A percentile compares a stretch with the other conserved stretches of the same genome.
Conservation (phyloP, 495 filamentous ascomycete species). For the Corynascus novoguineensis region DNA sequence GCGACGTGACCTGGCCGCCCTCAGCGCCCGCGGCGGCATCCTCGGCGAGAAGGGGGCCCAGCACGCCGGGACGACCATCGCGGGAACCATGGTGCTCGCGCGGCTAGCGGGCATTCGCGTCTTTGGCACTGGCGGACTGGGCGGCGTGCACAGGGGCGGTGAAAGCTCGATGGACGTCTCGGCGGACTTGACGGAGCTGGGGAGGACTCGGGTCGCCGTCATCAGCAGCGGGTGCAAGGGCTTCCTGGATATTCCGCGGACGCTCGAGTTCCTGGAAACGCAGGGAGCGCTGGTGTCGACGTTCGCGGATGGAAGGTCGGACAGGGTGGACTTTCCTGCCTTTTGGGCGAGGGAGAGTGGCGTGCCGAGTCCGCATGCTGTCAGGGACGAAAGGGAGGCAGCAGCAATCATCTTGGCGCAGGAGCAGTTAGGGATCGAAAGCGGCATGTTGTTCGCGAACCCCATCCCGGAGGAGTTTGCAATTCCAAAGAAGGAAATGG, state of each 20-base stretch:
- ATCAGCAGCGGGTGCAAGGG: constrained; percentile 90
- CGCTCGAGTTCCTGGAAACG: constrained; percentile 91
- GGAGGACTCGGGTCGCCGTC: constrained; percentile 84
- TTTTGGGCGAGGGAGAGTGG: constrained; percentile 89
- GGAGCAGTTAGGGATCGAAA: constrained; percentile 57
- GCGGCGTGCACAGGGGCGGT: constrained; percentile 89
- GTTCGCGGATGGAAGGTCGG: constrained; percentile 64
- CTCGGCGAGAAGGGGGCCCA: constrained; percentile 51
- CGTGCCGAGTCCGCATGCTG: constrained; percentile 64
- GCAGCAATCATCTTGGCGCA: constrained; percentile 67
- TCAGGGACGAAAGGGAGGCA: constrained; percentile 71
- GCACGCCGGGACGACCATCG: constrained; percentile 87
- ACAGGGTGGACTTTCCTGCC: constrained; percentile 72
- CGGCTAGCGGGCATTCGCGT: constrained; percentile 83
- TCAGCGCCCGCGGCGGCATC: constrained; percentile 54
- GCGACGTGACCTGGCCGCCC: constrained; percentile 74
- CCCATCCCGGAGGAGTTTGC: constrained; percentile 69
- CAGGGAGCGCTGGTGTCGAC: constrained; percentile 83
- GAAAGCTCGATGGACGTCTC: constrained; percentile 87
- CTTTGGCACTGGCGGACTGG: constrained; percentile 80
- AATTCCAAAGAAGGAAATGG: constrained; percentile 68
- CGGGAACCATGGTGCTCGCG: constrained; percentile 87
- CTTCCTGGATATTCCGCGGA: constrained; percentile 86
- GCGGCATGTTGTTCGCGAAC: constrained; percentile 80
- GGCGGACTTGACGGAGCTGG: constrained; percentile 90